phyloP scores from a whole-genome alignment of 1,284 basidiomycete genomes.

The Leccinum pachyderme region DNA sequence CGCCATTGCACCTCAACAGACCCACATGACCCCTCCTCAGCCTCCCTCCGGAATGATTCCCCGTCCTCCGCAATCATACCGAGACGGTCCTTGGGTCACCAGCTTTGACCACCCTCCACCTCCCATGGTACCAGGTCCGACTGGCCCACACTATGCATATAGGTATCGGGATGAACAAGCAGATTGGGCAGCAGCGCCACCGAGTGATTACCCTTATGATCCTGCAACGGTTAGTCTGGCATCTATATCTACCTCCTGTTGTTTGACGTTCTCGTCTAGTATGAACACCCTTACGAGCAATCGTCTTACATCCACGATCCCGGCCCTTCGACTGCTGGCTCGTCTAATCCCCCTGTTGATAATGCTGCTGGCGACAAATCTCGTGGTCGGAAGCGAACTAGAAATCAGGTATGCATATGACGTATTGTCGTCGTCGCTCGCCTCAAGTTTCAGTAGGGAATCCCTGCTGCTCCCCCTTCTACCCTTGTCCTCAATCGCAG shows the following conservation, averaged over 20 bases:
- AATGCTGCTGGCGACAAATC: constrained; percentile 35
- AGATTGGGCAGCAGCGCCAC: constrained; percentile 43
- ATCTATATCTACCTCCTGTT: constrained; percentile 1
- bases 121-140: constrained; percentile 43
- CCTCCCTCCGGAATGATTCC: constrained; percentile 45
- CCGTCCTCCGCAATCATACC: constrained; percentile 44
- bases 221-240: constrained; percentile 40
- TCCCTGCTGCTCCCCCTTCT: constrained; percentile 61
- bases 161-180: constrained; percentile 58
- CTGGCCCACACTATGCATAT: constrained; percentile 49
- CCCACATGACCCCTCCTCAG: constrained; percentile 50
- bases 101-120: constrained; percentile 45
- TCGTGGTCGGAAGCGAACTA: constrained; percentile 63
- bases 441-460: constrained; percentile 35
- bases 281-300: constrained; percentile 44
- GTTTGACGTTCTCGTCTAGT: constrained; percentile 29
- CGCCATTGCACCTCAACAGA: constrained; percentile 62
- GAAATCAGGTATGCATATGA: constrained; percentile 45
- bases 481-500: constrained; percentile 60
- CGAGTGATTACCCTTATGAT: constrained; percentile 56
- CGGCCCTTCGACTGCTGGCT: constrained; percentile 41
- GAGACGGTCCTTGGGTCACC: constrained; percentile 49
- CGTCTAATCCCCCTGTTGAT: constrained; percentile 27
- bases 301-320: constrained; percentile 48
- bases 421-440: neutral